Base-by-base conservation (phyloP, 306 rosid genomes). In the Senna tora region DNA sequence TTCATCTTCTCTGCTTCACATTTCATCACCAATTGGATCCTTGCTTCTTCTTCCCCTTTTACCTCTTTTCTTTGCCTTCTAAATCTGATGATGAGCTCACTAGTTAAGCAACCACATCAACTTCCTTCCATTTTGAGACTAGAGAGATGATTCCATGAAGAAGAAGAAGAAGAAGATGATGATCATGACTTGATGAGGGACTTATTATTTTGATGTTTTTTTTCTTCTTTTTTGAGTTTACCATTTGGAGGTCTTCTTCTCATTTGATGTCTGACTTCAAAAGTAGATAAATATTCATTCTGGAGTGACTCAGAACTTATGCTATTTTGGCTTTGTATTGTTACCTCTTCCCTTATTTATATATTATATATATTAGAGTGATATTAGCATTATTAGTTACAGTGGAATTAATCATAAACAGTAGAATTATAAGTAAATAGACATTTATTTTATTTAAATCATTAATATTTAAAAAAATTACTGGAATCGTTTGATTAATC, bases 161-260 rank as follows among this genome's bases (percentile, higher is more conserved):
- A n/a, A n/a, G n/a, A n/a, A n/a, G n/a, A n/a, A n/a, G n/a, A n/a
- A n/a, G n/a, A n/a, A 43, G 19, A 54, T 4, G 17, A 49, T 15
- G 2, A 10, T 7, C 13, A 41, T 41, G 46, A 41, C 46, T 7
- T 41, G 10, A 36, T 61, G 20, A 60, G 41, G 36, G 41, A 71
- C 53, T 72, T 36, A 33, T 43, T 55, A 63, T 57, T 33, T 39
- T 61, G 30, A 1, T 36, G 56, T 30, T 47, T 71, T 28, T 13
- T 53, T 21, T 21, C 7, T 33, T n/a, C n/a, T n/a, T n/a, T n/a
- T 38, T 5, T 32, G 9, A 51, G 19, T 39, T 38, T 41, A 7
- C 73, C 57, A 69, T 70, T 59, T 21, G 64, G 32, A 52, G 22
- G 7, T 68, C 56, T 74, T 73, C 47, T 74, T 73, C 47, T 79